Evolutionary conservation across 192 early-diverging fungal species (phyloP), one percentile per base, ranked within the genome.

Genomic region (Lobosporangium transversale): DNA sequence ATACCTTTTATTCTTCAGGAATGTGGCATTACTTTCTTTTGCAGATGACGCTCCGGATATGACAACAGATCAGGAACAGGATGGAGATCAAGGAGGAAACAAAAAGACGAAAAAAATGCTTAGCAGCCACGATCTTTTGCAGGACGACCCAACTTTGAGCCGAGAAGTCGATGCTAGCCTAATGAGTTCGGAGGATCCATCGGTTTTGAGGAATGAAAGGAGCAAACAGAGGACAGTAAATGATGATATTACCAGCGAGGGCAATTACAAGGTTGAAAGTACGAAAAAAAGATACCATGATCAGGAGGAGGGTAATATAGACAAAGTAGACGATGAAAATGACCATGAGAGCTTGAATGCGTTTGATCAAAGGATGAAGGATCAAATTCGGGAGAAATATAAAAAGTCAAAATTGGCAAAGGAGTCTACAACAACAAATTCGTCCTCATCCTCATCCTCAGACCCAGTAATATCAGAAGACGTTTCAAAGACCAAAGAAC

Each of bases 21-120:
- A 89, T 32, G 70, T 92, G 50, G 88, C 80, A 37, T 82, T 98
- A 42, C 82, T 98, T 30, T 98, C 96, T 7, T 98, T 98, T 90
- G 96, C 88, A 0, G 92, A 94, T 49, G 95, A 94, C 29, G 92
- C 87, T 12, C 82, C 85, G 7, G 64, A 66, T 50, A 12, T 66
- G 45, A 57, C 64, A 10, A 63, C 43, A 44, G 55, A 67, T 2
- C 93, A 91, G 33, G 55, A 79, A n/a, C 83, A 80, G 20, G 54
- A 42, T 9, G 20, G 32, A 26, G 53, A 55, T 44, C 29, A 54
- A 30, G 33, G 24, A 14, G 75, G 79, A 21, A 61, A 58, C 12
- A 83, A 80, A 37, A 90, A 90, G 52, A 88, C 86, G 58, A 76
- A 67, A 59, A 76, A 76, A 17, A 76, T 76, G 63, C 52, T 76